Evolutionary conservation across 352 stramenopile species (phyloP), one percentile per base, ranked within the genome.

Genomic region (Discostella stelligera): DNA sequence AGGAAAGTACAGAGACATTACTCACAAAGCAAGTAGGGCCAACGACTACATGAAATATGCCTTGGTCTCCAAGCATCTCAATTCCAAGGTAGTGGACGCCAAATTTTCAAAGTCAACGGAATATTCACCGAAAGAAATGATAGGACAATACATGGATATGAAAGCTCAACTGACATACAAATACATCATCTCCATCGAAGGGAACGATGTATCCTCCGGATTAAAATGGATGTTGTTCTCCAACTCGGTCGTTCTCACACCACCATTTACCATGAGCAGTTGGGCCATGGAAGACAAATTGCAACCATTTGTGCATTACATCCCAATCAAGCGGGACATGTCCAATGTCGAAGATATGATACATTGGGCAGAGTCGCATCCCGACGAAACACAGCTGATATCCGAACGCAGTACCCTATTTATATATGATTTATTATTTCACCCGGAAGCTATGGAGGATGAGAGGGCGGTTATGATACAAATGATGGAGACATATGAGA

Each of bases 111-210:
- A 82, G 6, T 11, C 55, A 74, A 50, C 63, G 2, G 65, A 80
- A 25, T 46, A 79, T 46, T 61, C 53, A 50, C 61, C 62, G 60
- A 13, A 14, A 30, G 10, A 62, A 3, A 77, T 82, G 66, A 60
- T 75, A n/a, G 71, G 65, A 4, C 49, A 53, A 20, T 86, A 80
- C 52, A 77, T 89, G 21, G 61, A 78, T 56, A 52, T 89, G 7
- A 59, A 80, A 63, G 39, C 79, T 20, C 63, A 89, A 52, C 60
- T 91, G 37, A 49, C 83, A 54, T 90, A 86, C 66, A 90, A 89
- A 72, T 89, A 80, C 37, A 80, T 93, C 48, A 89, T 93, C 56
- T 90, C 88, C 58, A 80, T 93, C 30, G 87, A 93, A 73, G 74
- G 59, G 0, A 68, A 77, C 32, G 69, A 72, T 53, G 65, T 72